Base-by-base conservation (phyloP, 768 basidiomycete genomes). In the Boletus reticulatus region DNA sequence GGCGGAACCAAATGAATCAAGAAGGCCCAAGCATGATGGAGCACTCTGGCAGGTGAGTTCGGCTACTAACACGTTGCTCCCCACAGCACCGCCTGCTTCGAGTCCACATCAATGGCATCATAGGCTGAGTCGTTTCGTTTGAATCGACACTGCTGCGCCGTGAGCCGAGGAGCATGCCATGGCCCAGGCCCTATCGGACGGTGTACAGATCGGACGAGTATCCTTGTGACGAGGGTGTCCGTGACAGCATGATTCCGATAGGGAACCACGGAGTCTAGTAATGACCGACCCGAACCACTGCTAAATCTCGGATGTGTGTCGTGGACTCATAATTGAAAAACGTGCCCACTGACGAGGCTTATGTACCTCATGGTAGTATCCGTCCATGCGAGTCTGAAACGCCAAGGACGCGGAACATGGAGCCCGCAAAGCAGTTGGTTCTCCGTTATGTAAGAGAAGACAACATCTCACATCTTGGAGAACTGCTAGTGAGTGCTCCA, bases 371-470 rank as follows among this genome's bases (percentile, higher is more conserved):
- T 29, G 43, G 9, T 10, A 14, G 14, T 36, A 6, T 16, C 11
- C 37, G 38, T 29, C 48, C 50, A 41, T 29, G 34, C 36, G 42
- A 36, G 20, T 46, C 58, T 54, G 58, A 54, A 59, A 60, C 52
- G 39, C 51, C 38, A 59, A 53, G 39, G 32, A 24, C 31, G 19
- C 45, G 54, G 43, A 22, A 19, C 36, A 14, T 22, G 44, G 36
- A 29, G 17, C 16, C 47, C 31, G 38, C 57, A 16, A 42, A 19
- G 10, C 12, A 19, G 41, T 24, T n/a, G 49, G 8, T 13, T 19
- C 29, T 4, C 19, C 16, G 5, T 49, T 48, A 51, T 46, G 55
- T 51, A 51, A 37, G 39, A 29, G 29, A 29, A 29, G 20, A 43
- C 27, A 5, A 38, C 14, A 37, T 16, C 16, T 17, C 13, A 31